Evolutionary conservation across 2,329 filamentous ascomycete genomes (phyloP), one percentile per base, ranked within the genome.

Genomic region (Ophiocordyceps sinensis): DNA sequence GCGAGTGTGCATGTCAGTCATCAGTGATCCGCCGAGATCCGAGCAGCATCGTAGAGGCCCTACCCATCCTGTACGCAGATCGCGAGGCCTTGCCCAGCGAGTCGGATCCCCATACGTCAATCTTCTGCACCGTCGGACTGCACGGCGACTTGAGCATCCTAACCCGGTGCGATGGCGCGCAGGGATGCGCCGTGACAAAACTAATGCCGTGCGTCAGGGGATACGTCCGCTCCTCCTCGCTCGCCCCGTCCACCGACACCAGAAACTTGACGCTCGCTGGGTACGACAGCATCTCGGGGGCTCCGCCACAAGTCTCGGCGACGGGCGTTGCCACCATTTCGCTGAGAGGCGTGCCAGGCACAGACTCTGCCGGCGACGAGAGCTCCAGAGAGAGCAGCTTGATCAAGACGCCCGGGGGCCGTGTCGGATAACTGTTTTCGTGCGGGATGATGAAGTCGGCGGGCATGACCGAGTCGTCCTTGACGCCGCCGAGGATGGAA

Each of bases 171-270:
- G 74, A 75, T 2, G 73, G 69, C 5, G 73, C 67, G 49, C 78
- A 82, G 0, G 78, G 78, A 48, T 80, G 75, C 0, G 76, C 76
- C 1, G 78, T 80, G 15, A 80, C 73, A 52, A 82, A 82, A 49
- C 71, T 71, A 19, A 80, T 66, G 43, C 82, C 77, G 47, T 76
- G 71, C 6, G 60, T 57, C 10, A 82, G 56, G 1, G 65, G 51
- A 40, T 70, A 65, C 2, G 62, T 63, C 40, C 67, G 49, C 42
- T 67, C 59, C 36, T 65, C 59, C 1, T 63, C 60, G 2, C 57
- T 51, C 2, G 62, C 58, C 28, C 66, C 65, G 37, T 61, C 59
- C 35, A 63, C 50, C 2, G 55, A 53, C 5, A 64, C 59, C 2
- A 45, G 50, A 38, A 65, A 65, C 35, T 50, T 56, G 38, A 63